These are phyloP conservation scores for Salix exigua DNA, from an alignment of 345 rosid species.

Conservation along the genomic window DNA sequence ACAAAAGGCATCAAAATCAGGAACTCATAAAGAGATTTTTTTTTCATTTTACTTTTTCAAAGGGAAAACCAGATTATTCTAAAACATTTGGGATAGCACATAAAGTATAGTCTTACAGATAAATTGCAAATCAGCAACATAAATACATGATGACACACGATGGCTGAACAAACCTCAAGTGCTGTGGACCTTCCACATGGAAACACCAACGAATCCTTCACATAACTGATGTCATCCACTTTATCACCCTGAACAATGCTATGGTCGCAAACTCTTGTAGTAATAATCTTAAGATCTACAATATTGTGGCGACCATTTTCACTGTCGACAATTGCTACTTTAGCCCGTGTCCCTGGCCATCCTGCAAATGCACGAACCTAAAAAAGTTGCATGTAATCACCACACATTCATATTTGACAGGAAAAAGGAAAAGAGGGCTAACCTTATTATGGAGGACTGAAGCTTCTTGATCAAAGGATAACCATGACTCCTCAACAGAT, in stretches of 20 bases:
- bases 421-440: conserved; percentile 7
- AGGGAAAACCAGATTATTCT: background rate
- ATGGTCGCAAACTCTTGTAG: conserved; percentile 48
- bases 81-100: no score
- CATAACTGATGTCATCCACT: conserved; percentile 39
- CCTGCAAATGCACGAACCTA: conserved; percentile 99
- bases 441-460: conserved; percentile 78
- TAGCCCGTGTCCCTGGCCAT: conserved; percentile 96
- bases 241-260: conserved; percentile 22
- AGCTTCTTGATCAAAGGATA: conserved; percentile 74
- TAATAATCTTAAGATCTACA: conserved; percentile 68
- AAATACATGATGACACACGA: background rate
- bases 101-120: no score
- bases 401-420: background rate
- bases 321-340: conserved; percentile 41
- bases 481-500: conserved; percentile 82
- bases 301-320: conserved; percentile 32
- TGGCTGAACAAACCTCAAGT: conserved; percentile 57
- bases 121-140: background rate
- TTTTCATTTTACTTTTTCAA: background rate
- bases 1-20: background rate
- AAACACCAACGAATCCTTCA: conserved; percentile 52
- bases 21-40: background rate
- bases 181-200: conserved; percentile 64
- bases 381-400: conserved; percentile 34